Conservation (phyloP, 2,329 filamentous ascomycete genomes). For the Pseudophaeomoniella oleicola region DNA sequence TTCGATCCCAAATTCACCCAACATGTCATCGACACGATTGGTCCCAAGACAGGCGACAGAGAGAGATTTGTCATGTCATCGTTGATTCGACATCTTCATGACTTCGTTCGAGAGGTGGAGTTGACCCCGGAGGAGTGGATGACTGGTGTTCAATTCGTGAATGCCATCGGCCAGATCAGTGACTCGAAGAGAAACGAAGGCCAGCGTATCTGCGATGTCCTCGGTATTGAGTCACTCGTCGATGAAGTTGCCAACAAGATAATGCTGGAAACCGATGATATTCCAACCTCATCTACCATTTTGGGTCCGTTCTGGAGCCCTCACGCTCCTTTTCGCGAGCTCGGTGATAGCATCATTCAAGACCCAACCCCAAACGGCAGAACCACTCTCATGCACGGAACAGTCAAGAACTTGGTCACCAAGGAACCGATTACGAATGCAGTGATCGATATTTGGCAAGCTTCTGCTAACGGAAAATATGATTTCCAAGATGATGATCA, state of each 20-base stretch:
- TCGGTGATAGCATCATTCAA: conserved; percentile 53
- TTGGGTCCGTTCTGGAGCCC: conserved; percentile 69
- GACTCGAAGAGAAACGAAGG: conserved; percentile 58
- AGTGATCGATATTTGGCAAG: conserved; percentile 68
- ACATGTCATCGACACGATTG: conserved; percentile 59
- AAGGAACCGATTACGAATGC: conserved; percentile 52
- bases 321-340: conserved; percentile 55
- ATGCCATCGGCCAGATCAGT: conserved; percentile 56
- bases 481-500: conserved; percentile 61
- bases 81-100: conserved; percentile 59
- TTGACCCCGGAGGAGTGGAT: conserved; percentile 67
- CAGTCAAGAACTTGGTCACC: conserved; percentile 49
- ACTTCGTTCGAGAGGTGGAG: conserved; percentile 65
- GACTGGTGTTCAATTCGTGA: conserved; percentile 59
- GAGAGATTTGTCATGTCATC: conserved; percentile 48
- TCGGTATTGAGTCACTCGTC: conserved; percentile 61
- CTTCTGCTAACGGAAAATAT: conserved; percentile 61
- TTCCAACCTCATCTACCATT: conserved; percentile 61
- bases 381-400: conserved; percentile 54
- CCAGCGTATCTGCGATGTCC: conserved; percentile 56
- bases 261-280: conserved; percentile 43
- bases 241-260: conserved; percentile 64
- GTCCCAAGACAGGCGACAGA: conserved; percentile 51
- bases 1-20: conserved; percentile 69
- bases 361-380: conserved; percentile 41